Conservation (phyloP, 139 green algal species). For the Chlamydomonas sphaeroides region DNA sequence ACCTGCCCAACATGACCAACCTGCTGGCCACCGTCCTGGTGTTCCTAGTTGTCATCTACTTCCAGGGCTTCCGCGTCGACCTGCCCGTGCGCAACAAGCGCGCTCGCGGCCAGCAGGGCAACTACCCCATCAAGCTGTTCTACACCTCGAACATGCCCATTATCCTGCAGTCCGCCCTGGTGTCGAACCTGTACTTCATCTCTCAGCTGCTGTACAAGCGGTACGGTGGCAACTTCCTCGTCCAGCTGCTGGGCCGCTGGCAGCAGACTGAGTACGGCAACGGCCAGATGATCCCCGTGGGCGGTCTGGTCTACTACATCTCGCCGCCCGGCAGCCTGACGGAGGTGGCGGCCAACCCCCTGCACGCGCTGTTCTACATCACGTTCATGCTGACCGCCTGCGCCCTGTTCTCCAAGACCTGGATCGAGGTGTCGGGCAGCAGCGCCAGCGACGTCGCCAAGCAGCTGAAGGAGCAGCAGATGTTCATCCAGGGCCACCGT, state of each 20-base stretch:
- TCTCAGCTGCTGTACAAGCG: constrained; percentile 99
- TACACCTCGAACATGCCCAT: constrained; percentile 99
- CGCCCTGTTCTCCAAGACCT: constrained; percentile 99
- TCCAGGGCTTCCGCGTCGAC: constrained; percentile 97
- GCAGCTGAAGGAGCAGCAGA: constrained; percentile 97
- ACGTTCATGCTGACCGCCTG: constrained; percentile 98
- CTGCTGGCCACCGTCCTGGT: constrained; percentile 95
- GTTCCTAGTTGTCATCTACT: constrained; percentile 95
- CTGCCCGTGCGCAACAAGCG: constrained; percentile 96
- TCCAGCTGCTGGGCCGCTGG: constrained; percentile 79
- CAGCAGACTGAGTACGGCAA: constrained; percentile 75
- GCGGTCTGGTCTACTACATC: constrained; percentile 99
- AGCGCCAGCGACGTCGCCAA: constrained; percentile 95
- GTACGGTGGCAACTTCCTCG: constrained; percentile 94
- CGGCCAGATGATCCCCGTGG: constrained; percentile 87
- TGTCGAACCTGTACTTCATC: constrained; percentile 99
- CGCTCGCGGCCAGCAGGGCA: constrained; percentile 81
- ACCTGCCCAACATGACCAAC: constrained; percentile 98
- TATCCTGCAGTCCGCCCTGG: constrained; percentile 98
- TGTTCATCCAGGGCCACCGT: constrained; percentile 92
- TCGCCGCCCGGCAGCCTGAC: constrained; percentile 86
- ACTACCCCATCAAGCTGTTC: constrained; percentile 99
- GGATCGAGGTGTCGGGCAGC: constrained; percentile 99
- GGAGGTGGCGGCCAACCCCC: constrained; percentile 91
- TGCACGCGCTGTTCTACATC: constrained; percentile 98